Conservation (phyloP, 495 filamentous ascomycete species). For the Hyphodiscus hymeniophilus region DNA sequence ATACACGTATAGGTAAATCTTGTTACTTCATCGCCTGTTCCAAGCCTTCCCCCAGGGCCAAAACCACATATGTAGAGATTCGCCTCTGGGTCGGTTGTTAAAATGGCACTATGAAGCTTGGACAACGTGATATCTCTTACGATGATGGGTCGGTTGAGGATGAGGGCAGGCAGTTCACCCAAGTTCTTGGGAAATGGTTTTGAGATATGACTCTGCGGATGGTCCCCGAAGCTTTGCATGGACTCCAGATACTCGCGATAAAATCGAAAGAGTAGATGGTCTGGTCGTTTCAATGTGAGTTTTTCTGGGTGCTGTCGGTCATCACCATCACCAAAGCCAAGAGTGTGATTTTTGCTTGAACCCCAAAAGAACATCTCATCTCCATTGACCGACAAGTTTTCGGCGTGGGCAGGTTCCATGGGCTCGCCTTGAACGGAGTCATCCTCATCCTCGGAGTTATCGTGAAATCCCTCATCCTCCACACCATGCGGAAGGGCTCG, state of each 20-base stretch:
- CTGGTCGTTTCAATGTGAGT: conserved; percentile 67
- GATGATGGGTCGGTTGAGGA: conserved; percentile 59
- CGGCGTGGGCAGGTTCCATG: conserved; percentile 23
- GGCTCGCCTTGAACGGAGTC: background rate
- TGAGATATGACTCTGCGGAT: conserved; percentile 19
- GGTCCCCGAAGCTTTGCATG: conserved; percentile 19
- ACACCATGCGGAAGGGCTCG: conserved; percentile 30
- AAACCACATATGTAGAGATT: conserved; percentile 93
- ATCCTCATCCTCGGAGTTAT: conserved; percentile 32
- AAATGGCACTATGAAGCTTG: conserved; percentile 83
- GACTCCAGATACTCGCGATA: conserved; percentile 47
- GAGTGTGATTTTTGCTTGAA: conserved; percentile 87
- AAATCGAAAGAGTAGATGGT: conserved; percentile 64
- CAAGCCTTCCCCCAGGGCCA: conserved; percentile 82
- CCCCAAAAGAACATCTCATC: conserved; percentile 91
- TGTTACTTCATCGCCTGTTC: conserved; percentile 82
- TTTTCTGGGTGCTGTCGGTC: conserved; percentile 90
- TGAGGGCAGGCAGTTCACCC: conserved; percentile 54
- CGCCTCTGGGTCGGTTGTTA: conserved; percentile 82
- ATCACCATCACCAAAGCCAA: conserved; percentile 88
- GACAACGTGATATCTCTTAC: conserved; percentile 76
- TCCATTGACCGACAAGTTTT: conserved; percentile 33
- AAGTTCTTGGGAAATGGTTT: conserved; percentile 26
- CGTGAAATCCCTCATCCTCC: conserved; percentile 23
- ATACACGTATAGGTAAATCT: conserved; percentile 77